Evolutionary conservation across 192 early-diverging fungal genomes (phyloP), one percentile per base, ranked within the genome.

Genomic region (Radiomyces spectabilis): DNA sequence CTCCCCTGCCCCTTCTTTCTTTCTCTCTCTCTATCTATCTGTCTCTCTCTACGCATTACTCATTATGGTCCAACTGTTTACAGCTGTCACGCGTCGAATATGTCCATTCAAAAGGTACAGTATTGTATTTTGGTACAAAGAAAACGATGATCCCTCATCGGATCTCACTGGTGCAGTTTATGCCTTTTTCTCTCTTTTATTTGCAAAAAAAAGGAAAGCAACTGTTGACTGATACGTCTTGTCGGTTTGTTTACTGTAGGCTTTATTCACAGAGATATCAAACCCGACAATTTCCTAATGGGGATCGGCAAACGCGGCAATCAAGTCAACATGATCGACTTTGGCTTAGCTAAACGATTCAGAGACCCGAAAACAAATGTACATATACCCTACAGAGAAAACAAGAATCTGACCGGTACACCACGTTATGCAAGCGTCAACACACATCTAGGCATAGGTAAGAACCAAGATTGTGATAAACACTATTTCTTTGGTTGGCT

Each of bases 271-370:
- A 80, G 92, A 51, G 89, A 89, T 63, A 91, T 91, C 62, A 91
- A 93, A 65, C 89, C 88, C 7, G 91, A 93, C 66, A 95, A 95
- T 78, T 93, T 95, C 61, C 64, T 95, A 47, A 89, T 93, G 85
- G 91, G 91, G 38, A 83, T 86, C 61, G 86, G 83, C 22, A 86
- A 85, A 63, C 84, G 85, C 53, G 83, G 84, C 43, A 88, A 91
- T 55, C 83, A 90, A 56, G 86, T 94, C n/a, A 82, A 92, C 53
- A 78, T 94, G 45, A 90, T 94, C 47, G 92, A 94, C 70, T 93
- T 93, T 77, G 92, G 92, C 8, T 68, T 94, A 52, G 86, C 91
- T 27, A 93, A 94, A 55, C 80, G 86, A 68, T 94, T 84, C 72
- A 79, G 86, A 40, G 88, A 93, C 64, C 88, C 88, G 42, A 82